A percentile compares a stretch with the other conserved stretches of the same genome.
Conservation (phyloP, 768 basidiomycete genomes). For the Erythrobasidium yunnanense region DNA sequence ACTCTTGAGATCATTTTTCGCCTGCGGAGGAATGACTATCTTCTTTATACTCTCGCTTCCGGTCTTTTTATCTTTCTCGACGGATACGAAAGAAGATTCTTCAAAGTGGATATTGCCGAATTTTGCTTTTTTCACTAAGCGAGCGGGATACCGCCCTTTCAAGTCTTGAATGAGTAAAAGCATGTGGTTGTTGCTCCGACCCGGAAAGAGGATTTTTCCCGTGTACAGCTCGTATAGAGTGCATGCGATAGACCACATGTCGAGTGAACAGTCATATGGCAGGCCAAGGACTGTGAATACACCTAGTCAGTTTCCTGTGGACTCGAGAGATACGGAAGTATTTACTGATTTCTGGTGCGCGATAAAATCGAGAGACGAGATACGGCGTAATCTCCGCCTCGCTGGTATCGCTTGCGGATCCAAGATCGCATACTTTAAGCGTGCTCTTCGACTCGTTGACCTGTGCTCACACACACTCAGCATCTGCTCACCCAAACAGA, state of each 20-base stretch:
- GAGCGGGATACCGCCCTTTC: constrained; percentile 81
- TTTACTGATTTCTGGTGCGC: constrained; percentile 95
- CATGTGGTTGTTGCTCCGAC: constrained; percentile 96
- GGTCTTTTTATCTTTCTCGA: constrained; percentile 73
- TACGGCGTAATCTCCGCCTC: constrained; percentile 98
- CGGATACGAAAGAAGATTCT: constrained; percentile 67
- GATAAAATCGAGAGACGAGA: constrained; percentile 91
- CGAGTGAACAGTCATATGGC: constrained; percentile 85
- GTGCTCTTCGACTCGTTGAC: constrained; percentile 90
- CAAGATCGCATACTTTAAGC: constrained; percentile 88
- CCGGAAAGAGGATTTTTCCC: constrained; percentile 94
- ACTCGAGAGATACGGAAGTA: constrained; percentile 30
- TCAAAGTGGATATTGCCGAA: constrained; percentile 90
- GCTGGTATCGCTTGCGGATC: constrained; percentile 86
- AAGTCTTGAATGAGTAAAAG: constrained; percentile 94
- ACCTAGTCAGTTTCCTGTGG: background rate
- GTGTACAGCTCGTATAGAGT: constrained; percentile 69
- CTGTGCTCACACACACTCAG: too few species aligned
- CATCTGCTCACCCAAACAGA: background rate
- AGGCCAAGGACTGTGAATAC: constrained; percentile 66
- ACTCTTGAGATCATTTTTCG: constrained; percentile 65
- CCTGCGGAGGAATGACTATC: constrained; percentile 64
- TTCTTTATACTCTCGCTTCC: constrained; percentile 70
- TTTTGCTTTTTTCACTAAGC: constrained; percentile 86
- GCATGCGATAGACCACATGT: constrained; percentile 95